Evolutionary conservation across 768 basidiomycete species (phyloP).

Genomic region (Russula compacta): DNA sequence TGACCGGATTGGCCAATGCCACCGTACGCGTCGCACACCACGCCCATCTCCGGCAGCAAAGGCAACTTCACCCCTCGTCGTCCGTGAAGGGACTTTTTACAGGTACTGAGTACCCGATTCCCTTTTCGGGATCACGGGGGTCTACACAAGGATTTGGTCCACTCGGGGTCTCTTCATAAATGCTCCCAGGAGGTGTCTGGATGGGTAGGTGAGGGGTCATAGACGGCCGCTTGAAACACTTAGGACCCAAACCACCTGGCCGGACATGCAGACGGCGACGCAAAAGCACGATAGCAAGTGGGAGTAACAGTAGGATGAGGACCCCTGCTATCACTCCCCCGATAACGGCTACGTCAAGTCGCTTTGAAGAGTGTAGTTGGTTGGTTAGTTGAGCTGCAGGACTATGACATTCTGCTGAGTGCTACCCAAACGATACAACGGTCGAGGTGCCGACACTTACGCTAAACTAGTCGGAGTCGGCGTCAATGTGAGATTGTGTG

Average conservation of each 20-base stretch:
- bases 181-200: neutral
- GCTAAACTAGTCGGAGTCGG: neutral
- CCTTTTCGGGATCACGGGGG: neutral
- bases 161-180: neutral
- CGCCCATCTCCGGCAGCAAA: neutral
- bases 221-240: neutral
- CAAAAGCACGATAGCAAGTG: neutral
- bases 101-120: neutral
- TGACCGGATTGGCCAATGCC: neutral
- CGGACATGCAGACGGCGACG: neutral
- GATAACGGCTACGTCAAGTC: neutral
- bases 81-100: neutral
- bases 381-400: neutral
- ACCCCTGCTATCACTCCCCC: neutral
- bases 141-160: neutral
- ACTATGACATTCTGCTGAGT: neutral
- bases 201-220: slow-evolving; percentile 6
- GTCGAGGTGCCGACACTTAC: neutral
- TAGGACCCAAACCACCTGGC: neutral
- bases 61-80: neutral
- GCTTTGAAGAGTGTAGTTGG: neutral
- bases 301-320: neutral
- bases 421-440: neutral
- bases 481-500: neutral
- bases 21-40: neutral